Evolutionary conservation across 73 alveolate species (phyloP).

Genomic region (Uronychia setigera): DNA sequence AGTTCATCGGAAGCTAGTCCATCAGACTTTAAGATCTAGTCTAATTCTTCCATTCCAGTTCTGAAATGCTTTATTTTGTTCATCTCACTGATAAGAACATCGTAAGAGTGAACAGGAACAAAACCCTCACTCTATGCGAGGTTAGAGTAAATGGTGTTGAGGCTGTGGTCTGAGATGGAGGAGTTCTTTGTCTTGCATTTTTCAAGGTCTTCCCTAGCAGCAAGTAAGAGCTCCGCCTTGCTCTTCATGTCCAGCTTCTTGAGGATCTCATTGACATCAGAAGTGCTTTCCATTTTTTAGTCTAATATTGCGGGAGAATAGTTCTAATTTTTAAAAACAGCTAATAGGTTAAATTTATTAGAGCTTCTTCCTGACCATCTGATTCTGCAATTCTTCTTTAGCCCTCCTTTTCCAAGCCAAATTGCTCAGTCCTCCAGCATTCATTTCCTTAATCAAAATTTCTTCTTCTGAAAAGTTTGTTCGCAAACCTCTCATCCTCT

Average conservation of each 20-base stretch:
- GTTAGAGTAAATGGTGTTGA: slow-evolving; percentile 26
- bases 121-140: slow-evolving; percentile 40
- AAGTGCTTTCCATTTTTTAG: too few species aligned
- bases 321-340: too few species aligned
- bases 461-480: background rate
- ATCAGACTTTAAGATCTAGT: slow-evolving; percentile 18
- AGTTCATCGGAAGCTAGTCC: slow-evolving; percentile 49
- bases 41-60: slow-evolving; percentile 67
- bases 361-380: background rate
- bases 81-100: slow-evolving; percentile 16
- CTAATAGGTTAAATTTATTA: too few species aligned
- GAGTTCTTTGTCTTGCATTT: slow-evolving; percentile 62
- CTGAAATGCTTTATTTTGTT: slow-evolving; percentile 20
- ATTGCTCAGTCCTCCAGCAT: background rate
- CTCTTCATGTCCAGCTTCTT: slow-evolving; percentile 30
- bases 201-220: slow-evolving; percentile 63
- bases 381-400: background rate
- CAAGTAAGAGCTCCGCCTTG: slow-evolving; percentile 42
- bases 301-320: too few species aligned
- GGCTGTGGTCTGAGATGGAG: slow-evolving; percentile 46
- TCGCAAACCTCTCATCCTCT: background rate
- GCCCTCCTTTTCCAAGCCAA: background rate
- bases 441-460: background rate
- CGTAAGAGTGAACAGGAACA: slow-evolving; percentile 31
- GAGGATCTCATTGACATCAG: background rate